Conservation (phyloP, 2,329 filamentous ascomycete genomes). For the Leptographium lundbergii region DNA sequence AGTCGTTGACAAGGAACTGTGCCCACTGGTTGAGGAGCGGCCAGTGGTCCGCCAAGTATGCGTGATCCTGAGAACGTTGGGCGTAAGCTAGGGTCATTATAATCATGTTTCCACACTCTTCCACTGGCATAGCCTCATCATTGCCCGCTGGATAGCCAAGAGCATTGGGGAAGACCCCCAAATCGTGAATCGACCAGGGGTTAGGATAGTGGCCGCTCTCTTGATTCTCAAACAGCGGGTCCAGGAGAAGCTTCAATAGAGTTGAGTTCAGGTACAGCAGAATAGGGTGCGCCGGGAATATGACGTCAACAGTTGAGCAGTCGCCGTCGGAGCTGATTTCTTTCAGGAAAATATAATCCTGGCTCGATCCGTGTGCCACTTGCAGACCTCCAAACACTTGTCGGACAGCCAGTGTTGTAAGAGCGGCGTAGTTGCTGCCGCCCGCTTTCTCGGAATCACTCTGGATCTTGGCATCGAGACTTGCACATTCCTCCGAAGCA, state of each 20-base stretch:
- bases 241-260: conserved; percentile 64
- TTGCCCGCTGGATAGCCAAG: conserved; percentile 55
- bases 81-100: conserved; percentile 52
- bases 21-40: conserved; percentile 60
- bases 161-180: conserved; percentile 60
- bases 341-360: conserved; percentile 71
- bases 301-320: conserved; percentile 75
- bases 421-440: conserved; percentile 60
- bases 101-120: conserved; percentile 62
- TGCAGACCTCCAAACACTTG: conserved; percentile 69
- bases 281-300: conserved; percentile 73
- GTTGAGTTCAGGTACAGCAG: conserved; percentile 71
- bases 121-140: conserved; percentile 62
- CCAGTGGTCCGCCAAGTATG: conserved; percentile 50
- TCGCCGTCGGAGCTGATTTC: conserved; percentile 85
- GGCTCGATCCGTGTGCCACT: conserved; percentile 55
- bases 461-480: conserved; percentile 58
- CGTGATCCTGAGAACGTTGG: conserved; percentile 31
- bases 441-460: conserved; percentile 52
- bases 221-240: conserved; percentile 69
- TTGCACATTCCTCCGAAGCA: conserved; percentile 41
- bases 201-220: conserved; percentile 72
- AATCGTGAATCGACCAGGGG: conserved; percentile 62
- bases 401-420: conserved; percentile 66
- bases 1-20: conserved; percentile 56